Conservation (phyloP, 1,139 yeast genomes). For the Hansenula lynferdii region DNA sequence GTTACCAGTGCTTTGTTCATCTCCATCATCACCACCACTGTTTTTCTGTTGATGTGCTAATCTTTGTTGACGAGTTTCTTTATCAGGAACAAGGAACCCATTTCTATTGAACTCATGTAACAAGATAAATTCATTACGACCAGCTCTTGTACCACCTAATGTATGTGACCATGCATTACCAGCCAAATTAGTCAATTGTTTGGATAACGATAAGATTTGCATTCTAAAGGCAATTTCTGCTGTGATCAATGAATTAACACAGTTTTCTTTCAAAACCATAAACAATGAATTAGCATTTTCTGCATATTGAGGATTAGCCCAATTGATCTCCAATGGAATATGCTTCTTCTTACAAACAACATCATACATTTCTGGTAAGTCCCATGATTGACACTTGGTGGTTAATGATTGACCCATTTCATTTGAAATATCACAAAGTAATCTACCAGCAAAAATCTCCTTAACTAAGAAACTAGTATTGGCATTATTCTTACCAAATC, state of each 20-base stretch:
- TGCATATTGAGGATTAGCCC: constrained; percentile 57
- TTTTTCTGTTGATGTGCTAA: constrained; percentile 29
- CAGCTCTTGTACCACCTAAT: constrained; percentile 92
- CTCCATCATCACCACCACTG: constrained; percentile 21
- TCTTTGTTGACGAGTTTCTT: constrained; percentile 48
- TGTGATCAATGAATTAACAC: constrained; percentile 60
- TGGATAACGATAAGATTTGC: constrained; percentile 84
- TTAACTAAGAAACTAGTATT: constrained; percentile 48
- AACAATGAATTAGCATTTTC: constrained; percentile 66
- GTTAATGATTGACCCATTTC: constrained; percentile 95
- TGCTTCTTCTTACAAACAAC: constrained; percentile 62
- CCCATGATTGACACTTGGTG: constrained; percentile 95
- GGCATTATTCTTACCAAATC: constrained; percentile 49
- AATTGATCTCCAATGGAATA: constrained; percentile 66
- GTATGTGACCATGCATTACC: constrained; percentile 99
- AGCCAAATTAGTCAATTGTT: constrained; percentile 88
- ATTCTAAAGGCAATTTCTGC: constrained; percentile 77
- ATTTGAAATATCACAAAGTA: constrained; percentile 88
- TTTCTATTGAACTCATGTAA: constrained; percentile 86
- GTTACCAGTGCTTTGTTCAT: constrained; percentile 47
- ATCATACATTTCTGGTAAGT: constrained; percentile 84
- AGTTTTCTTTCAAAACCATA: constrained; percentile 69
- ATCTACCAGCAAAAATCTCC: constrained; percentile 79
- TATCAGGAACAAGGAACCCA: constrained; percentile 86
- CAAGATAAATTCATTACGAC: constrained; percentile 90